Base-by-base conservation (phyloP, 495 filamentous ascomycete genomes). In the Jackrogersella multiformis region DNA sequence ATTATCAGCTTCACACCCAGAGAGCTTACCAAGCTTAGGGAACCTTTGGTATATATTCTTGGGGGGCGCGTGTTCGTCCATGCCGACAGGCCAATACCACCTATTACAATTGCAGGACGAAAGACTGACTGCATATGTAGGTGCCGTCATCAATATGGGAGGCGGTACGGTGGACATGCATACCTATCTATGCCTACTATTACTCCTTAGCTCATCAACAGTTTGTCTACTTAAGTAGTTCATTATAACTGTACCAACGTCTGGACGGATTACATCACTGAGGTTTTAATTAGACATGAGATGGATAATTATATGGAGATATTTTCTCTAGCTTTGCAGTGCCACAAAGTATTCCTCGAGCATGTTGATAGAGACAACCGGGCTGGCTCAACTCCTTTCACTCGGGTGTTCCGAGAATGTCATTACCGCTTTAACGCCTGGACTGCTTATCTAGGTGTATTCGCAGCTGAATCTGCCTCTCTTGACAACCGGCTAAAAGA, bases 401-500 rank as follows among this genome's bases (percentile, higher is more conserved):
- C 20, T 23, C n/a, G 28, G 8, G 15, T 53, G 18, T 20, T 53
- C 1, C 30, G n/a, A 13, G 49, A 53, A 15, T 36, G 15, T 34
- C 10, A 53, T 10, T 53, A 53, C 30, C 49, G 28, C 8, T 53
- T 53, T 20, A 53, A 34, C 18, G 49, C 49, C 15, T 53, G 26
- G 28, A 4, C n/a, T 36, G 16, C 49, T 32, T 52, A 52, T 52
- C 48, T 52, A 7, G 26, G 48, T 10, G 48, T 52, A 18, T 52
- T 52, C 48, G 28, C 48, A 52, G n/a, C 26, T 20, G 24, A 35
- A 20, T 12, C 48, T 10, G 26, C 48, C 5, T 52, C 48, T 9
- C 49, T 53, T 13, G 49, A 53, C 18, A 21, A n/a, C 16, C 49
- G 49, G 1, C 9, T 53, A 10, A 20, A 53, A 32, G 49, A 53